These are phyloP conservation scores for Phoenix dactylifera DNA, from an alignment of 176 grass and related monocot genomes.

Conservation along the genomic window DNA sequence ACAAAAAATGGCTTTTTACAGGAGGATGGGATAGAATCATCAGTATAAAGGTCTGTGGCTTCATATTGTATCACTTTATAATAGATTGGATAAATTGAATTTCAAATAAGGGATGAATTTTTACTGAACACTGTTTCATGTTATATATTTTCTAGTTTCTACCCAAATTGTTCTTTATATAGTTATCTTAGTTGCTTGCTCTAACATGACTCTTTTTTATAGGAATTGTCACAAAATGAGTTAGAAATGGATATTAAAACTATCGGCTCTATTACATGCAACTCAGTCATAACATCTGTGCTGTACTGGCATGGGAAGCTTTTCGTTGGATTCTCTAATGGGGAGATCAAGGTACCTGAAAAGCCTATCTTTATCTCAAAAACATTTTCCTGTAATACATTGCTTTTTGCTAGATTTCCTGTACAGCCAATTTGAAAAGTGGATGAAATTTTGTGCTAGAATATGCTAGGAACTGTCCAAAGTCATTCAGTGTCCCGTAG, in stretches of 20 bases:
- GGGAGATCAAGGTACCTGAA: slow-evolving; percentile 67
- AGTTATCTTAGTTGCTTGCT: not conserved
- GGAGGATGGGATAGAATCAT: slow-evolving; percentile 86
- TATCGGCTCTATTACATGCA: slow-evolving; percentile 57
- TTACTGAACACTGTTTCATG: not conserved
- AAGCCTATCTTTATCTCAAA: not conserved
- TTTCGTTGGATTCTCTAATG: slow-evolving; percentile 70
- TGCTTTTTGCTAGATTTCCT: not conserved
- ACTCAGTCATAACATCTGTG: slow-evolving; percentile 70
- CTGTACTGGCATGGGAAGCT: slow-evolving; percentile 53
- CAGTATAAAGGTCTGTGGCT: slow-evolving; percentile 49
- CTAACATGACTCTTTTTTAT: not conserved
- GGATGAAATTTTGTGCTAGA: no score
- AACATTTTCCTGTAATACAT: not conserved
- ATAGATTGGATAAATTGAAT: not conserved
- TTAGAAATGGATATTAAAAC: slow-evolving; percentile 60
- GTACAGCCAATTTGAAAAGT: not conserved
- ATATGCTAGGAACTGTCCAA: no score
- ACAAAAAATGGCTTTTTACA: slow-evolving; percentile 56
- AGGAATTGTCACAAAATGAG: slow-evolving; percentile 59
- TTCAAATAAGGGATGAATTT: not conserved
- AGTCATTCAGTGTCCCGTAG: no score
- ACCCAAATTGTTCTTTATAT: not conserved
- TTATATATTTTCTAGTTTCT: not conserved
- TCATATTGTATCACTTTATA: not conserved